Base-by-base conservation (phyloP, 2,329 filamentous ascomycete species). In the Paracorniculantispora psalliotae region DNA sequence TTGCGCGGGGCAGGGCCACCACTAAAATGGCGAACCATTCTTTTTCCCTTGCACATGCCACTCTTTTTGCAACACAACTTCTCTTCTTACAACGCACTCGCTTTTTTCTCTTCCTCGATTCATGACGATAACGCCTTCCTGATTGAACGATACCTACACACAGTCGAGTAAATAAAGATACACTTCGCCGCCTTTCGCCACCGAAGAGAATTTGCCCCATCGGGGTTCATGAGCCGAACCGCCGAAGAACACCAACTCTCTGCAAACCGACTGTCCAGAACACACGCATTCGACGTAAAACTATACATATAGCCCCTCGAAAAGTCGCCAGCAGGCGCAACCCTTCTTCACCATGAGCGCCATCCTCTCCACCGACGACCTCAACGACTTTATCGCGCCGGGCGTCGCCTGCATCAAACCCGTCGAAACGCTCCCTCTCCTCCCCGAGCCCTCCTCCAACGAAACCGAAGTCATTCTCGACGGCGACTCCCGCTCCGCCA, bases 311-410 rank as follows among this genome's bases (percentile, higher is more conserved):
- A 26, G 10, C 43, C 3, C 3, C 21, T 10, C 19, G n/a, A n/a
- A n/a, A 23, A 47, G 47, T n/a, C 47, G 47, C 47, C 47, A 15
- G 26, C 2, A n/a, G 13, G 47, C 28, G 47, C 47, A 47, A 7
- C 9, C 19, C 17, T 26, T 19, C 17, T 19, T 21, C 33, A 79
- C 72, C 63, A 99, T 99, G 94, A 96, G 92, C 72, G 94, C 94
- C 63, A 99, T 99, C 69, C 88, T 99, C 68, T 97, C 92, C 59
- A 88, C 89, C 69, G 93, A 99, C 79, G 92, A 97, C 73, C 81
- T 99, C 62, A 99, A 99, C 80, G 94, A 99, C 80, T 99, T 99
- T 78, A 99, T 99, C 72, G 94, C 90, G 59, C 94, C 94, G 15
- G 92, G 93, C 63, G 92, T 99, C 69, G 94, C 94, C 63, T 99